Base-by-base conservation (phyloP, 2,329 filamentous ascomycete species). In the Penicillium sp. region DNA sequence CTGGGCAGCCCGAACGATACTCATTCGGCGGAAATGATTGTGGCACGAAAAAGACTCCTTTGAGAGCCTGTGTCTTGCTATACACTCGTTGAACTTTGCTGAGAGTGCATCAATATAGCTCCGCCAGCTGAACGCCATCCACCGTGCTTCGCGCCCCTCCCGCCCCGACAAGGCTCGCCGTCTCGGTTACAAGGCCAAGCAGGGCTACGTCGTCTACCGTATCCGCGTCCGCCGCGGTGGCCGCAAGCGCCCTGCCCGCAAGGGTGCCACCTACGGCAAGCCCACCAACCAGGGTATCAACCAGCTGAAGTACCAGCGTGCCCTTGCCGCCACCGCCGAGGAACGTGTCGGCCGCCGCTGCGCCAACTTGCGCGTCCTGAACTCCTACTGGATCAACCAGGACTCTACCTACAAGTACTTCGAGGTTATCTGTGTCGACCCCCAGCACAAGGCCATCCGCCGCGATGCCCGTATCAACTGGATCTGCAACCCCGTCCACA, bases 311-410 rank as follows among this genome's bases (percentile, higher is more conserved):
- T 99, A 97, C 89, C 95, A 99, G 88, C 91, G 93, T 79, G 97
- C 94, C 68, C 92, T 97, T 78, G 89, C 89, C 80, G 85, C 93
- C 72, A 99, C 94, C 71, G 95, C 95, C 72, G 95, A 99, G 86
- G 94, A 99, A 89, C 94, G 94, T 89, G 93, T 99, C 77, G 94
- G 95, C 75, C 92, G 92, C 80, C 92, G 93, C 78, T 97, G 92
- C 84, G 91, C 92, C 82, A 99, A 99, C 84, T 82, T 99, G 79
- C 91, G 94, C 76, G 94, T 99, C 75, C 89, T 99, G 75, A 99
- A 99, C 90, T 97, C 93, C 63, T 99, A 99, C 92, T 99, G 95
- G 95, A 91, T 99, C 85, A 99, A 99, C 90, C 91, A 97, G 86
- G 94, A 99, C 85, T 97, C 92, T 58, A 99, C 94, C 81, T 99